Base-by-base conservation (phyloP, 192 early-diverging fungal species). In the Coemansia sp. region DNA sequence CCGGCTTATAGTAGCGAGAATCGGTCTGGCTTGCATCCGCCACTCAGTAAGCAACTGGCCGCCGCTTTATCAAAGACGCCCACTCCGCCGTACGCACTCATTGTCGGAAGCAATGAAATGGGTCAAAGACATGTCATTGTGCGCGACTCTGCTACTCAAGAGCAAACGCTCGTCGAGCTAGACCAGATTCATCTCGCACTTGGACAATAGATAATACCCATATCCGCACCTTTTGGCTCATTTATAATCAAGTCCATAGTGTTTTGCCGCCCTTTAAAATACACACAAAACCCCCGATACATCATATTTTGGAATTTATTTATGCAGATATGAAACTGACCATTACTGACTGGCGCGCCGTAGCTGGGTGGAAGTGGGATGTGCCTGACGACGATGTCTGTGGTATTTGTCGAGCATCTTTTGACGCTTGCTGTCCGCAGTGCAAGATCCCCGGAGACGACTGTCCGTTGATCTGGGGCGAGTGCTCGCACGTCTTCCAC, bases 401-500 rank as follows among this genome's bases (percentile, higher is more conserved):
- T 74, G 95, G 95, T 3, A 97, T 98, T 67, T 98, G 96, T 65
- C 89, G 92, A 12, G 86, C 75, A n/a, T 81, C 88, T 0, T 97
- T 94, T 78, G 95, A 98, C 63, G 90, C 87, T 9, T 94, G 93
- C 73, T 96, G 95, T 70, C 90, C 93, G 0, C 78, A 81, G 13
- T 96, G 95, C 86, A 94, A 89, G 55, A 78, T 88, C n/a, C 94
- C 94, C 0, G 94, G 94, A 29, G 94, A 95, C 71, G 90, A 93
- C 62, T 96, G 94, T 62, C 91, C 94, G 11, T 69, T 95, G 41
- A 87, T 96, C 34, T 93, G 91, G 92, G 96, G 96, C 67, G 88
- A 94, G 64, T 98, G 96, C 84, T 87, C 82, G 31, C 96, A 98
- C 70, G 90, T 90, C 7, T 98, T 98, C 78, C 96, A 98, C 77